Evolutionary conservation across 805 yeast genomes (phyloP).

Genomic region (Hermanozyma aechmeae): DNA sequence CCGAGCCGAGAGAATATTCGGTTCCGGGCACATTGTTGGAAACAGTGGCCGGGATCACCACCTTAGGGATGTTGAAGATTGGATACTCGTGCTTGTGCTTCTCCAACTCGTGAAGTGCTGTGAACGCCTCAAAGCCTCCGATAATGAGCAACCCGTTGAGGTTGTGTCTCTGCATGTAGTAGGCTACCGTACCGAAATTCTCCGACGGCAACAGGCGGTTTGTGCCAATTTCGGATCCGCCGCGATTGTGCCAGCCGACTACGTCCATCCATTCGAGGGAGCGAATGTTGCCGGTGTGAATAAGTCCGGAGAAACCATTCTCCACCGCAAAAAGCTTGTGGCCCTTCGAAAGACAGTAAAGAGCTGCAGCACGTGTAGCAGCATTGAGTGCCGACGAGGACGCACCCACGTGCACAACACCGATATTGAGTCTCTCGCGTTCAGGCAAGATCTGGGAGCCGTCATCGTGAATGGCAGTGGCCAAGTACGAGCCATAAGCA

Average conservation of each 20-base stretch:
- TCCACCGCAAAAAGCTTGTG: conserved; percentile 86
- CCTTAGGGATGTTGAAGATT: conserved; percentile 89
- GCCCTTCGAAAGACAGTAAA: conserved; percentile 82
- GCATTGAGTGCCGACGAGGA: conserved; percentile 96
- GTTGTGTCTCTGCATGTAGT: conserved; percentile 78
- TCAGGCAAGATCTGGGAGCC: conserved; percentile 43
- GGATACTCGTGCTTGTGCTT: conserved; percentile 75
- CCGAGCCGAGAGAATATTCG: conserved; percentile 90
- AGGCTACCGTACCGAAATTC: conserved; percentile 80
- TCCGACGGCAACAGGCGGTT: conserved; percentile 75
- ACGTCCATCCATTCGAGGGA: conserved; percentile 76
- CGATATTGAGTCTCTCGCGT: conserved; percentile 60
- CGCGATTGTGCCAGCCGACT: conserved; percentile 79
- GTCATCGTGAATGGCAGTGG: conserved; percentile 54
- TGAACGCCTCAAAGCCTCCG: conserved; percentile 98
- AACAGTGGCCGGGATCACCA: conserved; percentile 88
- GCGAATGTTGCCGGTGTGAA: conserved; percentile 77
- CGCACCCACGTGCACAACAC: conserved; percentile 89
- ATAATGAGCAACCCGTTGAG: conserved; percentile 85
- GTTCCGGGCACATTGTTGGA: conserved; percentile 99
- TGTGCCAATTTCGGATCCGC: conserved; percentile 97
- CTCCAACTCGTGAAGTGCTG: conserved; percentile 72
- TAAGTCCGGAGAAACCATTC: conserved; percentile 88
- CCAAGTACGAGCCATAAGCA: conserved; percentile 34
- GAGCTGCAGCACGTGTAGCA: conserved; percentile 83